A percentile compares a stretch with the other conserved stretches of the same genome.
Conservation (phyloP, 2,329 filamentous ascomycete genomes). For the Xenoacremonium recifei region DNA sequence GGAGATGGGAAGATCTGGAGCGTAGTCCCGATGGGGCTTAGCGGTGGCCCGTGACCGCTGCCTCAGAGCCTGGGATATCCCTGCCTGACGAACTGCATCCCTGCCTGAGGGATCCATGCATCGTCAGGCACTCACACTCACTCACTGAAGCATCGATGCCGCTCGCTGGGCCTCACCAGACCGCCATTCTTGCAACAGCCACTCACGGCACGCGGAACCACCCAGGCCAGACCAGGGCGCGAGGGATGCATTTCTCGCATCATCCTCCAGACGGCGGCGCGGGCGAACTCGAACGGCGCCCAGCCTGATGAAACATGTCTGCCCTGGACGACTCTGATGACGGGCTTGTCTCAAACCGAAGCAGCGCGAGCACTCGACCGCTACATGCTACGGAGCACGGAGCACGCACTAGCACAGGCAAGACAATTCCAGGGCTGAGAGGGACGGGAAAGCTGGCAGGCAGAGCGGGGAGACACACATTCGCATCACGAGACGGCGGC, state of each 20-base stretch:
- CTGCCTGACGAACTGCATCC: not conserved
- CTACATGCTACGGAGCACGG: too few relatives aligned
- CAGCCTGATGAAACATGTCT: constrained; percentile 17
- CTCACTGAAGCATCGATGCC: too few relatives aligned
- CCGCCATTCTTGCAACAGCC: constrained; percentile 18
- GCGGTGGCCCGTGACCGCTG: constrained; percentile 18
- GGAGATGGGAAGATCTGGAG: constrained; percentile 16
- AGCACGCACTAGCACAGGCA: too few relatives aligned
- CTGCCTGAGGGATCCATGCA: not conserved
- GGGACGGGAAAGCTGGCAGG: not conserved
- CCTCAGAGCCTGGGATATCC: too few relatives aligned
- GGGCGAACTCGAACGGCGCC: too few relatives aligned
- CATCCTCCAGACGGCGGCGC: constrained; percentile 14
- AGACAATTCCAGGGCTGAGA: constrained; percentile 1
- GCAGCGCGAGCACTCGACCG: too few relatives aligned
- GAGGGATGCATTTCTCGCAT: constrained; percentile 20
- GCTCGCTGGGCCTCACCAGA: constrained; percentile 12
- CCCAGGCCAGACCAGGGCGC: not conserved
- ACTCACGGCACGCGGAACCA: not conserved
- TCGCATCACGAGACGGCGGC: not conserved
- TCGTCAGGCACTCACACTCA: not conserved
- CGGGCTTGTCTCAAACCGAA: not conserved
- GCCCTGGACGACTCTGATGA: not conserved
- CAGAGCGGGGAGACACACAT: too few relatives aligned
- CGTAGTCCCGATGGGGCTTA: constrained; percentile 11